phyloP scores from a whole-genome alignment of 23 red algal species.

The Cyanidiococcus yangmingshanensis region DNA sequence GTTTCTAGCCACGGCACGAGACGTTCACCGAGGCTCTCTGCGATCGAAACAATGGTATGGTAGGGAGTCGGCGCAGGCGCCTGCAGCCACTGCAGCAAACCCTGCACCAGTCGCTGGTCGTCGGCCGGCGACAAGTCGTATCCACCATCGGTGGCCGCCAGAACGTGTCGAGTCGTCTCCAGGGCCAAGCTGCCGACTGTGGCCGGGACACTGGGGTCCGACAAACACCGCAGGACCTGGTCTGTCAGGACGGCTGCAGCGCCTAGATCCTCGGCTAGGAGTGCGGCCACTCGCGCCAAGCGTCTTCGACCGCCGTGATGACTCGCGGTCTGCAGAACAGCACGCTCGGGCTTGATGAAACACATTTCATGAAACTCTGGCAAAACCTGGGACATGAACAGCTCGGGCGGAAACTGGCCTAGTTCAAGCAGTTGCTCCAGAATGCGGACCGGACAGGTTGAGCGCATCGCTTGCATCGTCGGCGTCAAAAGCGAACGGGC shows the following conservation, averaged over 20 bases:
- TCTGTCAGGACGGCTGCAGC: background rate
- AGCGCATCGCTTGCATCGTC: conserved; percentile 6
- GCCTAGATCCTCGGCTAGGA: background rate
- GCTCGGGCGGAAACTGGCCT: background rate
- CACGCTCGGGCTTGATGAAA: background rate
- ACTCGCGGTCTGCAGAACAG: background rate
- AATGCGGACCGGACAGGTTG: background rate
- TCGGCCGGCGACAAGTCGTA: background rate
- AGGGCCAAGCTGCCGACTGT: background rate
- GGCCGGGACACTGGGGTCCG: background rate
- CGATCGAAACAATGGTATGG: background rate
- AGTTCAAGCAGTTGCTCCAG: background rate
- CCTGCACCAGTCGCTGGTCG: background rate
- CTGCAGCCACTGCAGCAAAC: background rate
- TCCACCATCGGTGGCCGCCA: background rate
- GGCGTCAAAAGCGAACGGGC: background rate
- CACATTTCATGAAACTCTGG: background rate
- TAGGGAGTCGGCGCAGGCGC: background rate
- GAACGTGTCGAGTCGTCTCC: background rate
- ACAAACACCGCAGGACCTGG: background rate
- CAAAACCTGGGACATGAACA: background rate
- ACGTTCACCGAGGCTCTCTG: background rate
- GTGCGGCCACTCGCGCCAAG: background rate
- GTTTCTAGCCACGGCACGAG: background rate
- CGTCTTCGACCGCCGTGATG: background rate